Conservation (phyloP, 73 alveolate genomes). For the Breviolum minutum region DNA sequence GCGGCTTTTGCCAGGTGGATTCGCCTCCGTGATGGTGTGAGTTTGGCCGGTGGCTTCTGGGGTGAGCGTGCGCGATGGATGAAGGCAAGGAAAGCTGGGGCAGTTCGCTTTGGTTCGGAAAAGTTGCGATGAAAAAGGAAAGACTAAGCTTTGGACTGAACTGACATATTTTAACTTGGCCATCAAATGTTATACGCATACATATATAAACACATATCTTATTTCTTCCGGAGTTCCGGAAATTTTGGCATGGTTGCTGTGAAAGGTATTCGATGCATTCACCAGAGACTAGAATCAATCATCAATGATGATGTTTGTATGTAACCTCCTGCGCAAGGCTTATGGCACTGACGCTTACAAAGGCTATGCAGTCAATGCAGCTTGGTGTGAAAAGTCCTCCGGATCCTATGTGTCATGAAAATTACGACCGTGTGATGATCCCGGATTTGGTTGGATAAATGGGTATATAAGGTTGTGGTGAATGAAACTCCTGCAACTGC, state of each 20-base stretch:
- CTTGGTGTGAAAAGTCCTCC: background rate
- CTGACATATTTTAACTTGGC: too few species aligned
- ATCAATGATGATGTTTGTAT: background rate
- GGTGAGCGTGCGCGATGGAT: slow-evolving; percentile 83
- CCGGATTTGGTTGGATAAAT: too few species aligned
- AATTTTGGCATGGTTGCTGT: too few species aligned
- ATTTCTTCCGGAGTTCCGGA: too few species aligned
- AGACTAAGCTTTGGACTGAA: too few species aligned
- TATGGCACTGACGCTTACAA: slow-evolving; percentile 84
- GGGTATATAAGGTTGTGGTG: too few species aligned
- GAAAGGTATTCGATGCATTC: too few species aligned
- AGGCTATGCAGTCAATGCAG: slow-evolving; percentile 1
- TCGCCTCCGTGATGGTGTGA: slow-evolving; percentile 90
- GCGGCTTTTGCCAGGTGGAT: slow-evolving; percentile 30
- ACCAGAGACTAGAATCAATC: too few species aligned
- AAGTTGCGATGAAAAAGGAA: background rate
- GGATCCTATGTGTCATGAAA: too few species aligned
- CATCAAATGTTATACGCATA: background rate
- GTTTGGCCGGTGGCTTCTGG: slow-evolving; percentile 94
- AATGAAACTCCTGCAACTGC: too few species aligned
- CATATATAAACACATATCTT: background rate
- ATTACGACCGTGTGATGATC: too few species aligned
- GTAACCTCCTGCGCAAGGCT: slow-evolving; percentile 9
- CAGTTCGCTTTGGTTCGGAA: background rate
- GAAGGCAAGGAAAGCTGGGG: slow-evolving; percentile 55